phyloP scores from a whole-genome alignment of 2,329 filamentous ascomycete species.

The Colletotrichum musae region DNA sequence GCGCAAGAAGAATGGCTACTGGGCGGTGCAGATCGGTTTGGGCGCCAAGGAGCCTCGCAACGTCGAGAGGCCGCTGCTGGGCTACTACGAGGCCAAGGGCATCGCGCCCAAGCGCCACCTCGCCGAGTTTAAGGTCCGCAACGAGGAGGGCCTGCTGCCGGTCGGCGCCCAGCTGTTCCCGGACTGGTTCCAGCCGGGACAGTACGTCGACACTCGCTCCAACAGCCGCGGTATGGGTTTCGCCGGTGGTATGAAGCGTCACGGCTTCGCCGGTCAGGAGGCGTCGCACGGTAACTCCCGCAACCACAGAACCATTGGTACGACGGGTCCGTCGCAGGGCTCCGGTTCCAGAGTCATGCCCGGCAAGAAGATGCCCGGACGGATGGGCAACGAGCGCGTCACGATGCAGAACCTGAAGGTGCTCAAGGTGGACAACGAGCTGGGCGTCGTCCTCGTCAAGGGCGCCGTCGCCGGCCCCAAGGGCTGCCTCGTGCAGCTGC shows the following conservation, averaged over 20 bases:
- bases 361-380: constrained; percentile 97
- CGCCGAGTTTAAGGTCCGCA: constrained; percentile 88
- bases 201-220: constrained; percentile 88
- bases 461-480: constrained; percentile 91
- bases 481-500: constrained; percentile 85
- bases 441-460: constrained; percentile 90
- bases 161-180: constrained; percentile 84
- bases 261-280: constrained; percentile 90
- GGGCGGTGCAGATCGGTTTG: constrained; percentile 89
- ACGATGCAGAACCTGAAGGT: constrained; percentile 95
- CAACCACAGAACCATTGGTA: constrained; percentile 93
- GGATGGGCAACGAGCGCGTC: constrained; percentile 91
- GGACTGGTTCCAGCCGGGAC: constrained; percentile 92
- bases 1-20: constrained; percentile 86
- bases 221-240: constrained; percentile 92
- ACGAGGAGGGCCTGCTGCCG: constrained; percentile 78
- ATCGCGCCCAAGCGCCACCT: constrained; percentile 88
- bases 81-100: constrained; percentile 87
- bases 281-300: constrained; percentile 96
- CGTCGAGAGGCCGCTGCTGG: constrained; percentile 85
- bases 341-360: constrained; percentile 92
- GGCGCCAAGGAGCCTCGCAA: constrained; percentile 83
- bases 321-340: constrained; percentile 89
- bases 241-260: constrained; percentile 97
- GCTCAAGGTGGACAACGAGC: constrained; percentile 87